Evolutionary conservation across 768 basidiomycete genomes (phyloP).

Genomic region (Xerocomellus chrysenteron): DNA sequence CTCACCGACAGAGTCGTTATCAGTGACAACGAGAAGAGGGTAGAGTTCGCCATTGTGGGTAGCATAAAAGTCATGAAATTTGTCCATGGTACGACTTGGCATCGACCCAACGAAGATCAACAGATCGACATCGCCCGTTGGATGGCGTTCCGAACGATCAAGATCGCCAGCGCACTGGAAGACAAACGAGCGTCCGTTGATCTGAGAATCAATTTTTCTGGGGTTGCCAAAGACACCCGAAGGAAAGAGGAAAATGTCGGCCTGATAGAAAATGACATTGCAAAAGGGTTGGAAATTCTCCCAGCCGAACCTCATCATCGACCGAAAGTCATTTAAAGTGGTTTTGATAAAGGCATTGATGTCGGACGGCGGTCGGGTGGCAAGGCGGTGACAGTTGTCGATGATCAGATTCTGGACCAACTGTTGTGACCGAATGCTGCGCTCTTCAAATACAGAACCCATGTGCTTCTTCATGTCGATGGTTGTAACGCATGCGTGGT

Average conservation of each 20-base stretch:
- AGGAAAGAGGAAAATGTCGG: constrained; percentile 13
- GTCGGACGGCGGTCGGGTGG: constrained; percentile 18
- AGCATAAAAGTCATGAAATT: too few relatives aligned
- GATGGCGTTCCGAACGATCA: constrained; percentile 13
- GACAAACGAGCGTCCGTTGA: constrained; percentile 24
- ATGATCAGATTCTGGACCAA: constrained; percentile 22
- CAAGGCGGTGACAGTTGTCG: constrained; percentile 14
- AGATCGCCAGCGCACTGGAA: constrained; percentile 21
- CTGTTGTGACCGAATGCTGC: constrained; percentile 25
- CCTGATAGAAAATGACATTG: constrained; percentile 20
- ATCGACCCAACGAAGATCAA: constrained; percentile 21
- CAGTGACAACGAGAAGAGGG: too few relatives aligned
- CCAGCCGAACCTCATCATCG: constrained; percentile 25
- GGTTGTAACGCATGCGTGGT: constrained; percentile 44
- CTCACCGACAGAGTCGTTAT: too few relatives aligned
- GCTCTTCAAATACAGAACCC: constrained; percentile 18
- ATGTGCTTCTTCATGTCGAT: constrained; percentile 16
- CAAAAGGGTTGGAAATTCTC: constrained; percentile 19
- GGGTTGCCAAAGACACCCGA: constrained; percentile 17
- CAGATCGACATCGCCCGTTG: constrained; percentile 23
- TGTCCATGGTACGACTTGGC: too few relatives aligned
- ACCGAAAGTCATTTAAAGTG: constrained; percentile 27
- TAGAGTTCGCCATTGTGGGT: too few relatives aligned
- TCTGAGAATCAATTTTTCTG: constrained; percentile 17
- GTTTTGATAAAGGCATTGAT: constrained; percentile 26